phyloP scores from a whole-genome alignment of 768 basidiomycete genomes.

The Leccinum subgranulosum region DNA sequence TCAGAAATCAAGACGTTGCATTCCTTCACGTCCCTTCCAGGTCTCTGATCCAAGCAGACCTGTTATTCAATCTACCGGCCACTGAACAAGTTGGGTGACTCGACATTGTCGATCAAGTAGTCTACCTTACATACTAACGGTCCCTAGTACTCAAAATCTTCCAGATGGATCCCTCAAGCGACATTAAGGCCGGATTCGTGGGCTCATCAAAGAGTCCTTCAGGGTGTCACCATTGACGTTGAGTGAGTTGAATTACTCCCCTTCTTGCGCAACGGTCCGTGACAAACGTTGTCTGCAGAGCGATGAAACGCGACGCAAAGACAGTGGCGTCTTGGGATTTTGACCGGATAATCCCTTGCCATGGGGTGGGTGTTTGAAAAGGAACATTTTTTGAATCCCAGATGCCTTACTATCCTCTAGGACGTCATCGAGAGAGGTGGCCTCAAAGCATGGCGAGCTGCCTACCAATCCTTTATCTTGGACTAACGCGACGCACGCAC shows the following conservation, averaged over 20 bases:
- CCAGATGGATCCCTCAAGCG: conserved; percentile 28
- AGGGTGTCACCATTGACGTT: conserved; percentile 19
- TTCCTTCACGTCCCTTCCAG: conserved; percentile 73
- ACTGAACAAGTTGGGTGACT: conserved; percentile 60
- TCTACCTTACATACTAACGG: background rate
- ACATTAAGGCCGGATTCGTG: conserved; percentile 30
- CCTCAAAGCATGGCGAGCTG: conserved; percentile 51
- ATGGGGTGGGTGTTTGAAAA: conserved; percentile 41
- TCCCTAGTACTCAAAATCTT: conserved; percentile 37
- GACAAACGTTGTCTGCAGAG: conserved; percentile 22
- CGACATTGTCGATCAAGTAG: background rate
- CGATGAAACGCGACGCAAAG: conserved; percentile 61
- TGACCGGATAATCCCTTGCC: conserved; percentile 71
- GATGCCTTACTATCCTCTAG: conserved; percentile 19
- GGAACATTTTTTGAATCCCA: background rate
- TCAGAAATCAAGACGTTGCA: conserved; percentile 77
- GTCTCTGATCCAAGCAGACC: conserved; percentile 76
- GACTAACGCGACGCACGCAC: conserved; percentile 5
- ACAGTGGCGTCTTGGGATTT: conserved; percentile 74
- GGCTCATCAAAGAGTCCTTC: conserved; percentile 26
- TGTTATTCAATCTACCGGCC: conserved; percentile 78
- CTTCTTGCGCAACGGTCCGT: background rate
- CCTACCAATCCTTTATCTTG: conserved; percentile 34
- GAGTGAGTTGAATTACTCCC: conserved; percentile 20
- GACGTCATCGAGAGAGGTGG: conserved; percentile 64